Percentiles rank a stretch among this genome's conserved stretches.
Evolutionary conservation across 1,284 basidiomycete species (phyloP).

Genomic region (Ceratobasidium sp.): DNA sequence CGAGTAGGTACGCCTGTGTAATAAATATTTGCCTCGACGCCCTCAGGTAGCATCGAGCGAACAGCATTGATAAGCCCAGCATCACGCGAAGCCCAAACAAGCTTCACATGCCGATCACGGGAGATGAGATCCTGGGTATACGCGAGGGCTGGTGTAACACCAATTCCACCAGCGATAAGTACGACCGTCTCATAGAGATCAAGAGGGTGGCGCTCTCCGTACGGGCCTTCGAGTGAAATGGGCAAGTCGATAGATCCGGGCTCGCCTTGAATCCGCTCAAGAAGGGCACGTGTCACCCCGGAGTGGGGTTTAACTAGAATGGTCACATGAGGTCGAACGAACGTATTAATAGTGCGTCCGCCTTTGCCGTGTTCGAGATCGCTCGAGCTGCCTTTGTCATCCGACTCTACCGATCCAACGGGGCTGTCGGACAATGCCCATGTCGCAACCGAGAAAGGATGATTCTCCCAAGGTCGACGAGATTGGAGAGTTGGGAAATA

Average conservation of each 20-base stretch:
- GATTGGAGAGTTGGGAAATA: conserved; percentile 25
- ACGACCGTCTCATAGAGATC: conserved; percentile 28
- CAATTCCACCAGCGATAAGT: conserved; percentile 22
- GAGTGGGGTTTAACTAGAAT: conserved; percentile 9
- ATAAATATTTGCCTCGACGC: conserved; percentile 8
- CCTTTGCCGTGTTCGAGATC: conserved; percentile 1
- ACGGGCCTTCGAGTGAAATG: conserved; percentile 25
- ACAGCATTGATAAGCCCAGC: conserved; percentile 8
- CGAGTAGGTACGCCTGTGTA: not conserved
- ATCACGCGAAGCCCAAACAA: conserved; percentile 28
- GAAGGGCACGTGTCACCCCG: not conserved
- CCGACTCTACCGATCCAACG: not conserved
- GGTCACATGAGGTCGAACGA: not conserved
- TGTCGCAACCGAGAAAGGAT: conserved; percentile 26
- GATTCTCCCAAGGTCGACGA: conserved; percentile 34
- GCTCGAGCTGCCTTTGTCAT: not conserved
- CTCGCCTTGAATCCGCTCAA: not conserved
- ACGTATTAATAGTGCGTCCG: not conserved
- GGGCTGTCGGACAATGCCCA: not conserved
- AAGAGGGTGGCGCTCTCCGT: conserved; percentile 27
- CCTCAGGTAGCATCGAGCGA: not conserved
- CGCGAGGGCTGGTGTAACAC: conserved; percentile 8
- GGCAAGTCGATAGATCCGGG: not conserved
- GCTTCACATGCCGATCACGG: not conserved
- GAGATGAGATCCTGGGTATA: conserved; percentile 9